A percentile compares a stretch with the other conserved stretches of the same genome.
Evolutionary conservation across 352 stramenopile species (phyloP).

Genomic region (Discostella stelligera): DNA sequence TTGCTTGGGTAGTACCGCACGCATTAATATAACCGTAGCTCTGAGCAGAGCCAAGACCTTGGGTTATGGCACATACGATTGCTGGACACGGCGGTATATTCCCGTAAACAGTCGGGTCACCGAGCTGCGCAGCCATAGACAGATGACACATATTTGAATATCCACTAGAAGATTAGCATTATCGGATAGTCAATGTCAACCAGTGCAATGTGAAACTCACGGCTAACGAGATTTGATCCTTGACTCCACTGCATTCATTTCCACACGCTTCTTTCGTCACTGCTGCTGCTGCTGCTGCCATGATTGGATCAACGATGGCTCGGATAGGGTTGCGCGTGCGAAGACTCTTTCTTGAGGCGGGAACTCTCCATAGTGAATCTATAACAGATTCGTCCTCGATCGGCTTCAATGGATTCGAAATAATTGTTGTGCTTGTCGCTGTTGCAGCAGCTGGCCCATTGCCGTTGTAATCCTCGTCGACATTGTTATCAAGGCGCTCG

Average conservation of each 20-base stretch:
- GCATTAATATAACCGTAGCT: constrained; percentile 89
- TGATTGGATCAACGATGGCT: constrained; percentile 93
- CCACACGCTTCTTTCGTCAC: constrained; percentile 74
- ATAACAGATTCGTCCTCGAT: not conserved
- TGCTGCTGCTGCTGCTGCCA: constrained; percentile 62
- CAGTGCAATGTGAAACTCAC: constrained; percentile 70
- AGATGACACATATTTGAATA: constrained; percentile 2
- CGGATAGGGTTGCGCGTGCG: constrained; percentile 89
- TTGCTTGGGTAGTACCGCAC: constrained; percentile 85
- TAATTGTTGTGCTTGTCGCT: not conserved
- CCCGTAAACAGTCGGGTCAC: constrained; percentile 91
- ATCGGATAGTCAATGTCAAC: no score
- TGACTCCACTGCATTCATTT: constrained; percentile 65
- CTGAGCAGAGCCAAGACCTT: constrained; percentile 54
- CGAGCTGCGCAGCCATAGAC: constrained; percentile 31
- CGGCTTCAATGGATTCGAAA: not conserved
- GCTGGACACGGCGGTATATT: constrained; percentile 89
- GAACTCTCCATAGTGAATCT: constrained; percentile 16
- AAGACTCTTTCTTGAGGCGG: constrained; percentile 65
- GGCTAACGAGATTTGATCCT: constrained; percentile 90
- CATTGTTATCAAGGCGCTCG: not conserved
- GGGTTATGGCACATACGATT: constrained; percentile 73
- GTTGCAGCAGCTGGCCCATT: not conserved
- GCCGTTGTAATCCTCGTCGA: not conserved
- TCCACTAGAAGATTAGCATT: constrained; percentile 8